These are phyloP conservation scores for Aquilaria agallochum DNA, from an alignment of 441 rosid genomes.

Conservation along the genomic window DNA sequence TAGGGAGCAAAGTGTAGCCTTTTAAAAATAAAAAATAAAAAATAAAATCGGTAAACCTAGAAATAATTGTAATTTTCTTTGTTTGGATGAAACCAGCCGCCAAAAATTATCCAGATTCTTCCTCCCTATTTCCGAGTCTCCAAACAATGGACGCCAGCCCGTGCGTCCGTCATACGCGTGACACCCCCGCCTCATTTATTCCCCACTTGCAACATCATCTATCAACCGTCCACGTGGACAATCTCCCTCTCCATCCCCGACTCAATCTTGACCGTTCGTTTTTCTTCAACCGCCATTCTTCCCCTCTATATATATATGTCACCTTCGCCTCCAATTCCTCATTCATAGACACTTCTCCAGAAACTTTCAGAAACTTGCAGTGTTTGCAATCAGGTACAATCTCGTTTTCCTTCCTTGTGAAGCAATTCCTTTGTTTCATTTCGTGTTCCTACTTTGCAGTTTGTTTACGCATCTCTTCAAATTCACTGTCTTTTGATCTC, in stretches of 20 bases:
- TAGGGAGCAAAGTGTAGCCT: too few relatives aligned
- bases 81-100: too few relatives aligned
- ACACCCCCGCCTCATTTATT: background rate
- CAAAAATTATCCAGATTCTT: constrained; percentile 5
- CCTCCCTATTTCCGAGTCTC: background rate
- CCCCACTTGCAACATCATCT: background rate
- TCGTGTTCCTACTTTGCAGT: background rate
- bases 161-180: background rate
- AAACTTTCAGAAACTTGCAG: background rate
- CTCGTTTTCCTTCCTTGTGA: background rate
- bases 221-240: background rate
- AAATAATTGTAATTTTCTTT: too few relatives aligned
- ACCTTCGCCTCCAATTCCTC: background rate
- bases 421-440: background rate
- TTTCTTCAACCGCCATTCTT: background rate
- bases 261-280: background rate
- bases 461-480: background rate
- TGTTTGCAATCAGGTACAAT: background rate
- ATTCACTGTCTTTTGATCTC: background rate
- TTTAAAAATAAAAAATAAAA: background rate
- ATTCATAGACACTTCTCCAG: background rate
- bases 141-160: background rate
- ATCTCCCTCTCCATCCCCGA: background rate
- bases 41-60: background rate
- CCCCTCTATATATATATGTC: background rate